Evolutionary conservation across 805 yeast species (phyloP).

Genomic region (Cyberlindnera misumaiensis): DNA sequence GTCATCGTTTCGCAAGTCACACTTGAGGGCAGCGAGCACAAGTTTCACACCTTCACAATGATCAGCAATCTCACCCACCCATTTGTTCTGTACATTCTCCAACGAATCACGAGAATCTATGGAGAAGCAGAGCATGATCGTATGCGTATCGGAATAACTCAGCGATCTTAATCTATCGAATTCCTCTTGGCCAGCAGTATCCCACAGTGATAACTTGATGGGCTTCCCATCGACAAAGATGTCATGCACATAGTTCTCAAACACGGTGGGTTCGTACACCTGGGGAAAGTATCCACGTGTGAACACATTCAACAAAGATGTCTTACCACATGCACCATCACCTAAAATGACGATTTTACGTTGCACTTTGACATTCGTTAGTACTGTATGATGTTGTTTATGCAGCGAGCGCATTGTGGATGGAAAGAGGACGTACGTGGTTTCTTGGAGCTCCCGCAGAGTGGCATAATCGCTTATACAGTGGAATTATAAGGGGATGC

Average conservation of each 20-base stretch:
- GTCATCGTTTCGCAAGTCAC: constrained; percentile 77
- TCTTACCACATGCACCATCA: constrained; percentile 98
- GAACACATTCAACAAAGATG: constrained; percentile 88
- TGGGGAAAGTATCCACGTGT: constrained; percentile 97
- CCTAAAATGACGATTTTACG: constrained; percentile 92
- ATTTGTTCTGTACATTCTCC: constrained; percentile 89
- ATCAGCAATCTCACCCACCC: constrained; percentile 96
- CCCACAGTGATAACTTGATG: constrained; percentile 92
- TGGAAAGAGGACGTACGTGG: constrained; percentile 21
- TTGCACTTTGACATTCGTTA: constrained; percentile 41
- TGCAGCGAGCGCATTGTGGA: too few species aligned
- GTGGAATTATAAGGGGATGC: too few species aligned
- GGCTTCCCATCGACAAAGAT: constrained; percentile 93
- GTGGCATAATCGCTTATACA: constrained; percentile 36
- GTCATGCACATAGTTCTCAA: constrained; percentile 95
- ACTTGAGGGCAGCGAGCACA: constrained; percentile 89
- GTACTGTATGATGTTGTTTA: background rate
- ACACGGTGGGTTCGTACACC: constrained; percentile 96
- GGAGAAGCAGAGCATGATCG: constrained; percentile 93
- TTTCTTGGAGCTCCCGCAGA: constrained; percentile 39
- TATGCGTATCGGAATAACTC: constrained; percentile 92
- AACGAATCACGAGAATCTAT: constrained; percentile 92
- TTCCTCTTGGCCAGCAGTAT: constrained; percentile 98
- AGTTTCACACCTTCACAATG: constrained; percentile 95
- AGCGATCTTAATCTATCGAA: constrained; percentile 89